Conservation (phyloP, 2,329 filamentous ascomycete genomes). For the Madurella mycetomatis region DNA sequence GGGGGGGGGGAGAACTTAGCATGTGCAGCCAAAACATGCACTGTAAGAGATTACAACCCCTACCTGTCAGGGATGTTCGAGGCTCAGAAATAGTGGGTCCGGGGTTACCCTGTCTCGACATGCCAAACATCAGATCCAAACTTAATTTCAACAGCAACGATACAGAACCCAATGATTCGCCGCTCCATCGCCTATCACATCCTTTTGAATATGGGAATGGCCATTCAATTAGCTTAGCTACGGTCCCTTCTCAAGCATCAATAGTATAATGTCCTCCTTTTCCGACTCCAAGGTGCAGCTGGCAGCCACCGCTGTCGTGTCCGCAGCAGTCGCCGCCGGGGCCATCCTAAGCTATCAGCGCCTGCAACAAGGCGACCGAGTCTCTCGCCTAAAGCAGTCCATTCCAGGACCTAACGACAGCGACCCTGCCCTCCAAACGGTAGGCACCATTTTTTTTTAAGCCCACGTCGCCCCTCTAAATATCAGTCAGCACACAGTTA, state of each 20-base stretch:
- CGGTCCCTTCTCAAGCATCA: not conserved
- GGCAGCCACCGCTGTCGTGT: conserved; percentile 64
- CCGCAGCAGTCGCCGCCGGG: conserved; percentile 56
- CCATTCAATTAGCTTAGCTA: not conserved
- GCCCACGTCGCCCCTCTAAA: not conserved
- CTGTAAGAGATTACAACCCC: too few species aligned
- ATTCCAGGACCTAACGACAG: conserved; percentile 44
- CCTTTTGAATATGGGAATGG: not conserved
- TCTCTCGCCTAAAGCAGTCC: conserved; percentile 55
- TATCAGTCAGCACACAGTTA: not conserved
- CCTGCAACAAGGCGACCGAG: conserved; percentile 49
- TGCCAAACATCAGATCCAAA: not conserved
- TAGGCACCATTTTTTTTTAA: conserved; percentile 18
- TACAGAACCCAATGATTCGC: too few species aligned
- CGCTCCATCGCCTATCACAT: not conserved
- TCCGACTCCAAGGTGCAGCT: conserved; percentile 55
- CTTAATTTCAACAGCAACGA: not conserved
- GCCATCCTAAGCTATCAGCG: conserved; percentile 59
- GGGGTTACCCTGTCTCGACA: too few species aligned
- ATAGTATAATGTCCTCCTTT: conserved; percentile 36
- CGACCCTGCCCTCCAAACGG: conserved; percentile 35
- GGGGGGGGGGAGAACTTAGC: too few species aligned
- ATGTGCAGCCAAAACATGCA: too few species aligned
- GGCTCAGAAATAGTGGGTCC: too few species aligned
- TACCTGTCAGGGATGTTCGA: too few species aligned